Conservation (phyloP, 352 stramenopile species). For the Phytophthora gonapodyides region DNA sequence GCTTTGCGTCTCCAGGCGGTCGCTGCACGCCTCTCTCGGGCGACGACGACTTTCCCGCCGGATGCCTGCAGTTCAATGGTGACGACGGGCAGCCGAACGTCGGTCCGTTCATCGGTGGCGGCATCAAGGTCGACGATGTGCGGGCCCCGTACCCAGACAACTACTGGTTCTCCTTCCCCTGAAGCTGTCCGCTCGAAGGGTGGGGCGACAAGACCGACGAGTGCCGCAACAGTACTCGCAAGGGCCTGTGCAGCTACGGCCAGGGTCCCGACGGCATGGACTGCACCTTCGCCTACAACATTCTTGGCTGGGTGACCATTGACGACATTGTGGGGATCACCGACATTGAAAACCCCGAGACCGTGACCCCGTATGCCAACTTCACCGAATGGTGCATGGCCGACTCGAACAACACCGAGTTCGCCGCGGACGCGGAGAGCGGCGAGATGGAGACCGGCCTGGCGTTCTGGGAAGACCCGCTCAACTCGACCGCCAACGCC, state of each 20-base stretch:
- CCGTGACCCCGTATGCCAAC: slow-evolving; percentile 52
- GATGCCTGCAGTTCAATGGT: slow-evolving; percentile 74
- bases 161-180: slow-evolving; percentile 74
- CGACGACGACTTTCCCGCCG: slow-evolving; percentile 43
- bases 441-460: slow-evolving; percentile 51
- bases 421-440: slow-evolving; percentile 37
- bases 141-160: slow-evolving; percentile 58
- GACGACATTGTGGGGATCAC: slow-evolving; percentile 84
- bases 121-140: slow-evolving; percentile 53
- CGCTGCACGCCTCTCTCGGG: slow-evolving; percentile 58
- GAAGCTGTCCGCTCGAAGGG: slow-evolving; percentile 53
- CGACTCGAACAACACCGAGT: slow-evolving; percentile 63
- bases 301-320: slow-evolving; percentile 77
- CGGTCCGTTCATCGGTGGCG: slow-evolving; percentile 68
- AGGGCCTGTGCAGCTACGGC: slow-evolving; percentile 66
- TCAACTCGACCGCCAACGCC: slow-evolving; percentile 57
- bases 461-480: slow-evolving; percentile 69
- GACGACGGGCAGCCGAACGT: slow-evolving; percentile 60
- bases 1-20: slow-evolving; percentile 21
- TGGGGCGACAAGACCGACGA: slow-evolving; percentile 65
- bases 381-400: slow-evolving; percentile 73
- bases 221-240: slow-evolving; percentile 54
- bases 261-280: slow-evolving; percentile 65
- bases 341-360: slow-evolving; percentile 52
- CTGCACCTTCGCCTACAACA: slow-evolving; percentile 81